Evolutionary conservation across 2,329 filamentous ascomycete genomes (phyloP).

Genomic region (Fusarium coicis): DNA sequence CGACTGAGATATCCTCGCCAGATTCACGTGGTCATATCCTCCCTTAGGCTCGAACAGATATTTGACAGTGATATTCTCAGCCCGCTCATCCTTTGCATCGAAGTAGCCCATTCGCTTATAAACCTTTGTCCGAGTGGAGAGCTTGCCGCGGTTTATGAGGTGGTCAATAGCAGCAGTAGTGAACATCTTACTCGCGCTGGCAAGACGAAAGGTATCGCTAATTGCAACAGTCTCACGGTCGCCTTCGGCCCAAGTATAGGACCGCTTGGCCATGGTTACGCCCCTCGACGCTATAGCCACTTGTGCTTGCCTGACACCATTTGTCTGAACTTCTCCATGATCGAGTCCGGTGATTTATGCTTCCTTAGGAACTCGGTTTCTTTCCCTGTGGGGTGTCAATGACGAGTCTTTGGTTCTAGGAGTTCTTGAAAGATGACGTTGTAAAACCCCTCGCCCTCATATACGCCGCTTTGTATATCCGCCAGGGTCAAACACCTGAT

Average conservation of each 20-base stretch:
- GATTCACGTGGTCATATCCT: slow-evolving; percentile 8
- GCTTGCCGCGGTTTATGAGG: not conserved
- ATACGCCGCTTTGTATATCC: slow-evolving; percentile 28
- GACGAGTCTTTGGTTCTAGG: not conserved
- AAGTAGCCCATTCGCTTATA: slow-evolving; percentile 26
- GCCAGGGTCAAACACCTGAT: not conserved
- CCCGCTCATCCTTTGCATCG: slow-evolving; percentile 7
- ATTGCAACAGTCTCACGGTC: slow-evolving; percentile 17
- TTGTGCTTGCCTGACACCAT: slow-evolving; percentile 34
- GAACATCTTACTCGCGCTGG: slow-evolving; percentile 33
- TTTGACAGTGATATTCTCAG: slow-evolving; percentile 20
- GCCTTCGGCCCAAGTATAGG: slow-evolving; percentile 34
- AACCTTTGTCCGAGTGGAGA: slow-evolving; percentile 12
- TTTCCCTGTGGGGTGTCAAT: slow-evolving; percentile 12
- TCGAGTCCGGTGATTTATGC: not conserved
- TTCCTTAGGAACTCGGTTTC: not conserved
- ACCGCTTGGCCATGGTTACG: slow-evolving; percentile 2
- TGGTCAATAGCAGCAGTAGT: slow-evolving; percentile 19
- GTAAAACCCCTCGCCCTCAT: slow-evolving; percentile 2
- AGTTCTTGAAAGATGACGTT: slow-evolving; percentile 28
- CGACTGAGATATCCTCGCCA: slow-evolving; percentile 25
- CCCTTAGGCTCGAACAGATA: slow-evolving; percentile 26
- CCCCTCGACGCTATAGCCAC: slow-evolving; percentile 9
- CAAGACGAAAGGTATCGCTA: slow-evolving; percentile 28
- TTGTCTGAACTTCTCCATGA: slow-evolving; percentile 18